phyloP scores from a whole-genome alignment of 2,329 filamentous ascomycete species.

The Hymenoscyphus repandus region DNA sequence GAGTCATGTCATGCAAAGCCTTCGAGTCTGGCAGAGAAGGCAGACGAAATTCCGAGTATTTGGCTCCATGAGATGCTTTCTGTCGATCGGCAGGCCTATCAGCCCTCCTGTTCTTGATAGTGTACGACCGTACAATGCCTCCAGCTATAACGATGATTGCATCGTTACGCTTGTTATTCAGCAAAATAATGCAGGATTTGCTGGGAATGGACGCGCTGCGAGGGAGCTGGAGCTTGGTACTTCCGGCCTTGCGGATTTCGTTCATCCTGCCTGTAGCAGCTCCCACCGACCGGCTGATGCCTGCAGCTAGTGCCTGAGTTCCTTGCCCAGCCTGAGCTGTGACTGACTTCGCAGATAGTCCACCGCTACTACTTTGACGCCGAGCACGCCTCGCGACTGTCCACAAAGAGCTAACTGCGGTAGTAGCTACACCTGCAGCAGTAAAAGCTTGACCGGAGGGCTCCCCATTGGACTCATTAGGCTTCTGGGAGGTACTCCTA shows the following conservation, averaged over 20 bases:
- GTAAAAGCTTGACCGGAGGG: slow-evolving; percentile 44
- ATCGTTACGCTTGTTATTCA: slow-evolving; percentile 56
- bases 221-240: slow-evolving; percentile 69
- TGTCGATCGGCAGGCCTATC: slow-evolving; percentile 49
- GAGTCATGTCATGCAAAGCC: slow-evolving; percentile 51
- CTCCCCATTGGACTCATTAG: slow-evolving; percentile 29
- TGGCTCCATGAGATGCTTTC: slow-evolving; percentile 43
- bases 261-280: slow-evolving; percentile 64
- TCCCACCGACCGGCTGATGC: slow-evolving; percentile 68
- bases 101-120: slow-evolving; percentile 37
- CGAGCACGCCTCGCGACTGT: slow-evolving; percentile 27
- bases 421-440: slow-evolving; percentile 30
- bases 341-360: slow-evolving; percentile 27
- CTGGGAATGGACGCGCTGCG: slow-evolving; percentile 47
- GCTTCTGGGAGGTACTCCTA: slow-evolving; percentile 18
- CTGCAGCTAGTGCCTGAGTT: slow-evolving; percentile 67
- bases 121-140: slow-evolving; percentile 61
- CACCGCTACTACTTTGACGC: slow-evolving; percentile 30
- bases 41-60: slow-evolving; percentile 55
- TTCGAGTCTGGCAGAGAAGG: slow-evolving; percentile 55
- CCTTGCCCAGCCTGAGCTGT: slow-evolving; percentile 58
- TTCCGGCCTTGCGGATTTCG: slow-evolving; percentile 67
- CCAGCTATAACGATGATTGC: slow-evolving; percentile 60
- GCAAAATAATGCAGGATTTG: slow-evolving; percentile 59
- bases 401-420: slow-evolving; percentile 30